phyloP scores from a whole-genome alignment of 208 protist genomes.

The Leishmania major region DNA sequence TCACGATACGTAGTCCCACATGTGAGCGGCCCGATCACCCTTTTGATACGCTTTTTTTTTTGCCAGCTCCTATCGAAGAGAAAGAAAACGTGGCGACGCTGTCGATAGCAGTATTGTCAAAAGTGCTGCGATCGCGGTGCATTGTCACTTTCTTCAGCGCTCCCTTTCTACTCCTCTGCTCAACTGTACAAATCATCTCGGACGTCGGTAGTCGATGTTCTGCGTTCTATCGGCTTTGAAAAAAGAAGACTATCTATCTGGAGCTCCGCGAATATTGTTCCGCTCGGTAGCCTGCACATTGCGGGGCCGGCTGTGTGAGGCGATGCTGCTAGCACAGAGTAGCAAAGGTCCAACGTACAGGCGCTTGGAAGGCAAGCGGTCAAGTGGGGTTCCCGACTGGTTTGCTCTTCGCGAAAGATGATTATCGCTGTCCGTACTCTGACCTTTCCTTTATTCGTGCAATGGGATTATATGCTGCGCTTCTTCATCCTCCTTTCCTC shows the following conservation, averaged over 20 bases:
- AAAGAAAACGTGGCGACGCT: background rate
- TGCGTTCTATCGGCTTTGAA: background rate
- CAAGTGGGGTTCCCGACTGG: background rate
- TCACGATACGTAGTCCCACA: conserved; percentile 30
- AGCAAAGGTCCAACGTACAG: background rate
- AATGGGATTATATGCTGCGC: background rate
- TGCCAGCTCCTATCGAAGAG: background rate
- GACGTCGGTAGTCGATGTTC: background rate
- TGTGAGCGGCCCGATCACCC: conserved; percentile 10
- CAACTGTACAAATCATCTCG: background rate
- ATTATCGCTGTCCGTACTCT: background rate
- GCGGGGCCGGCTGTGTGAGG: background rate
- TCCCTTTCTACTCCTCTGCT: background rate
- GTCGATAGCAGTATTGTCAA: background rate
- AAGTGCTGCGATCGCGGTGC: background rate
- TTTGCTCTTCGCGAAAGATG: background rate
- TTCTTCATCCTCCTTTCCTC: conserved; percentile 9
- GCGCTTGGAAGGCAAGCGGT: background rate
- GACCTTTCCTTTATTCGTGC: background rate
- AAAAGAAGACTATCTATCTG: background rate
- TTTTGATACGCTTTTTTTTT: background rate
- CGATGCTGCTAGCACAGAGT: background rate
- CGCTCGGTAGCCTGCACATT: background rate
- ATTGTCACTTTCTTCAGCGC: background rate
- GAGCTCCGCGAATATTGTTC: background rate